Conservation (phyloP, 73 alveolate species). For the Tetrahymena thermophila region DNA sequence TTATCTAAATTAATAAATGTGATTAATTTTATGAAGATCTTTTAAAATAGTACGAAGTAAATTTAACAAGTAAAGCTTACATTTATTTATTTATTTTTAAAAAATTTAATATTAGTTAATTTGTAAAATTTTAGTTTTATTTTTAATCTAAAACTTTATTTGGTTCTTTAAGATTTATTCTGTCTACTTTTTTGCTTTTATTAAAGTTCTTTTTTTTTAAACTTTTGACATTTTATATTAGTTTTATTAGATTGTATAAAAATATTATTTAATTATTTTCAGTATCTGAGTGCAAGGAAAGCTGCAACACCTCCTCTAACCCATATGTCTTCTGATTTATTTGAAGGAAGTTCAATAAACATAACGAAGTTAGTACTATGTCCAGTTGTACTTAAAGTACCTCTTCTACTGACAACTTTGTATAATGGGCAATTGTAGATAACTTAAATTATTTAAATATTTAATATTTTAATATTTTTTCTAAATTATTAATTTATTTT, state of each 20-base stretch:
- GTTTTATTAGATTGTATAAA: background rate
- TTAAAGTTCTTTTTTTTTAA: background rate
- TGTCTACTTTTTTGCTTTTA: background rate
- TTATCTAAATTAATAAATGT: no score
- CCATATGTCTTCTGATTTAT: conserved; percentile 94
- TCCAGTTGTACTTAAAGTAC: conserved; percentile 91
- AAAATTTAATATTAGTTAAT: no score
- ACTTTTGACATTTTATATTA: background rate
- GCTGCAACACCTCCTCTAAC: conserved; percentile 99
- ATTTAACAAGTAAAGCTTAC: no score
- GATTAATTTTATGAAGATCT: no score
- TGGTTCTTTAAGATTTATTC: no score
- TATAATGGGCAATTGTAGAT: conserved; percentile 93
- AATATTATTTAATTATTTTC: conserved; percentile 1
- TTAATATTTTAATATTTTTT: background rate
- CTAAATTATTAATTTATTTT: background rate
- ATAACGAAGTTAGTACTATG: conserved; percentile 99
- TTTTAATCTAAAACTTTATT: no score
- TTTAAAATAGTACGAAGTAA: no score
- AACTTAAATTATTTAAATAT: background rate
- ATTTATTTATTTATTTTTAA: no score
- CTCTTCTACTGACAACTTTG: conserved; percentile 96
- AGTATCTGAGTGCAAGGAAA: conserved; percentile 95
- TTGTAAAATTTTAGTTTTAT: no score
- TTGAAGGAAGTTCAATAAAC: conserved; percentile 93